Evolutionary conservation across 108 stramenopile genomes (phyloP).

Genomic region (Cylindrotheca fusiformis): DNA sequence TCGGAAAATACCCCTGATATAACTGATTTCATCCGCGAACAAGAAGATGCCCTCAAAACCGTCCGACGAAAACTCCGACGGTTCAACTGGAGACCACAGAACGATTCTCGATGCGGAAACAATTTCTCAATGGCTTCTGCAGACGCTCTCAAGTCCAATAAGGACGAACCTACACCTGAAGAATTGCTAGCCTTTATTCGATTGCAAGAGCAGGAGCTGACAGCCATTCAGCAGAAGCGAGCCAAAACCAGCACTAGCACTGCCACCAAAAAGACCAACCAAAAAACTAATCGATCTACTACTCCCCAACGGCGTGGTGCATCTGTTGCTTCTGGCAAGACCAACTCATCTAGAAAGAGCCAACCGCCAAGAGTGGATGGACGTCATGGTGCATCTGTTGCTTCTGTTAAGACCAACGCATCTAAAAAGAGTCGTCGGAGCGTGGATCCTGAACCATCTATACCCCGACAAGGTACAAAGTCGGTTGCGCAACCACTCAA

Average conservation of each 20-base stretch:
- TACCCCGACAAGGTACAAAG: not conserved
- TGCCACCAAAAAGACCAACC: not conserved
- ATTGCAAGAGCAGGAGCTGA: not conserved
- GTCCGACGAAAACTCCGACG: not conserved
- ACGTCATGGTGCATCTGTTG: not conserved
- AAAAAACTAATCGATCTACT: not conserved
- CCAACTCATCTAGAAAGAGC: not conserved
- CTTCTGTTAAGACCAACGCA: not conserved
- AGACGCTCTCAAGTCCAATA: not conserved
- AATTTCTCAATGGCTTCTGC: not conserved
- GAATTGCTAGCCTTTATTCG: not conserved
- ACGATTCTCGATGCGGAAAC: conserved; percentile 5
- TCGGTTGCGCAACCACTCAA: not conserved
- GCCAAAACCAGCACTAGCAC: too few relatives aligned
- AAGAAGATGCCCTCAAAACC: not conserved
- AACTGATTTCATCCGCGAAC: not conserved
- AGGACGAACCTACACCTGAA: not conserved
- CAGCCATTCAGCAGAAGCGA: not conserved
- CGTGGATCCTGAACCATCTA: not conserved
- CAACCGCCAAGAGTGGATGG: not conserved
- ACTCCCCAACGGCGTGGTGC: not conserved
- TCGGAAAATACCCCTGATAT: not conserved
- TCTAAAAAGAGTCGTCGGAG: not conserved
- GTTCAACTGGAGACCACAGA: not conserved
- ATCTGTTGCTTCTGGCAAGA: not conserved